Conservation (phyloP, 805 yeast genomes). For the Zygosaccharomyces lentus region DNA sequence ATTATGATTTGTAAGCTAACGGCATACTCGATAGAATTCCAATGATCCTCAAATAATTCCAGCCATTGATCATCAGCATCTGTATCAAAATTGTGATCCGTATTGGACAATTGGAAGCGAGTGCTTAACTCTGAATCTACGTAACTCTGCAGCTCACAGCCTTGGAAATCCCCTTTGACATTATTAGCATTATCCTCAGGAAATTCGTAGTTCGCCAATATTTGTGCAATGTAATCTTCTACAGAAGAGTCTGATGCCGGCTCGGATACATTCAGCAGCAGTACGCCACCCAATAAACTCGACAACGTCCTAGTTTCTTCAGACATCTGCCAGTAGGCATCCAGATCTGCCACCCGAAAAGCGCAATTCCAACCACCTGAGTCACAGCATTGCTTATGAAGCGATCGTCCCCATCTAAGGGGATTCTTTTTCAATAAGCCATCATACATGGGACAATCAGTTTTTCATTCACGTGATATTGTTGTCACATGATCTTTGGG, state of each 20-base stretch:
- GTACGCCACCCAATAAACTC: slow-evolving; percentile 6
- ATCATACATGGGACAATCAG: neutral
- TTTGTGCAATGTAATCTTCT: slow-evolving; percentile 9
- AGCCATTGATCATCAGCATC: slow-evolving; percentile 14
- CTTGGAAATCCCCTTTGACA: neutral
- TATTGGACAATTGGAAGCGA: slow-evolving; percentile 17
- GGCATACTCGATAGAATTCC: slow-evolving; percentile 11
- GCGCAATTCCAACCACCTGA: neutral
- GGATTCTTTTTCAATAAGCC: neutral
- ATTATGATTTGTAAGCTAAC: slow-evolving; percentile 24
- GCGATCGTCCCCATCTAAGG: neutral
- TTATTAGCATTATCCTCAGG: neutral
- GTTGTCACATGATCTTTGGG: slow-evolving; percentile 1
- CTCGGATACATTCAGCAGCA: slow-evolving; percentile 7
- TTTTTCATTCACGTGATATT: neutral
- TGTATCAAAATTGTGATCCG: slow-evolving; percentile 21
- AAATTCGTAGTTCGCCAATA: slow-evolving; percentile 5
- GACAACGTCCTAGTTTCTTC: slow-evolving; percentile 8
- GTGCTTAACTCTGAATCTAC: slow-evolving; percentile 19
- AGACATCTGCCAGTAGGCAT: slow-evolving; percentile 7
- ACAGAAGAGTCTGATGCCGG: slow-evolving; percentile 3
- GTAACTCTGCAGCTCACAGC: slow-evolving; percentile 18
- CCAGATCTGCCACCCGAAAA: neutral
- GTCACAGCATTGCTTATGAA: neutral
- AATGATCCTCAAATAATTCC: slow-evolving; percentile 7